Evolutionary conservation across 2,329 filamentous ascomycete species (phyloP).

Genomic region (Hypoxylon rubiginosum): DNA sequence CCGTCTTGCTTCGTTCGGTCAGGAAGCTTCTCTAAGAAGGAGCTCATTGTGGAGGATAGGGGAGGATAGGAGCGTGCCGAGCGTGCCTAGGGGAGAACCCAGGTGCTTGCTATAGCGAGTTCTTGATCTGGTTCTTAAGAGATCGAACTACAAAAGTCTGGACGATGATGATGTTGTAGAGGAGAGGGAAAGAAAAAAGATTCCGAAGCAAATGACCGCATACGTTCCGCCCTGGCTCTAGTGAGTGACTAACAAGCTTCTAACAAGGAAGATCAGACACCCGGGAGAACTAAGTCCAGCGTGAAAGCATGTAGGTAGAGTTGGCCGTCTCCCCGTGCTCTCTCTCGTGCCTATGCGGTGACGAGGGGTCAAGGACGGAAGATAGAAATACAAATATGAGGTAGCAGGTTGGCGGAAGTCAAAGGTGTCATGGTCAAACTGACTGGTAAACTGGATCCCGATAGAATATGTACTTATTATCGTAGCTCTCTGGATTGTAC

Average conservation of each 20-base stretch:
- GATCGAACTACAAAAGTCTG: not conserved
- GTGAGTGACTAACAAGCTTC: conserved; percentile 27
- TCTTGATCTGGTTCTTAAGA: not conserved
- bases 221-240: conserved; percentile 10
- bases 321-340: conserved; percentile 4
- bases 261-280: conserved; percentile 1
- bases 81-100: not conserved
- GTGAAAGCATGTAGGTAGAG: conserved; percentile 8
- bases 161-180: not conserved
- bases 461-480: conserved; percentile 7
- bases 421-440: conserved; percentile 2
- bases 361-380: conserved; percentile 1
- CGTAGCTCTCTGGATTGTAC: not conserved
- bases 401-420: conserved; percentile 6
- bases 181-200: not conserved
- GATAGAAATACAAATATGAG: not conserved
- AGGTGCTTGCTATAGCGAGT: conserved; percentile 1
- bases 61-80: not conserved
- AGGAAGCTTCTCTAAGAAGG: conserved; percentile 1
- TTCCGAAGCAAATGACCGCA: conserved; percentile 14
- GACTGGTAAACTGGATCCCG: conserved; percentile 23
- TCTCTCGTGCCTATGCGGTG: not conserved
- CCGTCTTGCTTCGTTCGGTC: conserved; percentile 1
- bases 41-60: conserved; percentile 1
- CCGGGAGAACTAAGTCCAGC: too few species aligned